phyloP scores from a whole-genome alignment of 2,329 filamentous ascomycete species.

The Botryotinia narcissicola region DNA sequence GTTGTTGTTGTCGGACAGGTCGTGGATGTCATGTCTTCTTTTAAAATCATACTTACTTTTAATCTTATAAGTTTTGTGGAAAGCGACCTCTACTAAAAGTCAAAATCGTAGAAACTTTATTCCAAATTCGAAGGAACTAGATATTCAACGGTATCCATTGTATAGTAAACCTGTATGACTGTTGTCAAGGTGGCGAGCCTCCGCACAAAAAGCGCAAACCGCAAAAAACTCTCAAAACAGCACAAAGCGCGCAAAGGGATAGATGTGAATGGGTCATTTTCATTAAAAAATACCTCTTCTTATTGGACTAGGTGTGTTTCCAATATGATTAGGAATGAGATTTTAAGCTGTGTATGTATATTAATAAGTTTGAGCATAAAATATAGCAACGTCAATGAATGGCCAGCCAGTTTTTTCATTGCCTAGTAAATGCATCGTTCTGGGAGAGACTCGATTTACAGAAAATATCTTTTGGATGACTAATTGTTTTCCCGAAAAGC shows the following conservation, averaged over 20 bases:
- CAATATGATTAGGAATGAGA: not conserved
- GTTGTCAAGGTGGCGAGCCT: not conserved
- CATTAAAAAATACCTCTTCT: not conserved
- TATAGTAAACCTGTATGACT: not conserved
- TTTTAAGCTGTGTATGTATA: not conserved
- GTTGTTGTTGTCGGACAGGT: not conserved
- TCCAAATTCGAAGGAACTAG: not conserved
- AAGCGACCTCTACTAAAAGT: constrained; percentile 9
- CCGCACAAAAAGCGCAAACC: constrained; percentile 16
- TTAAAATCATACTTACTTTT: not conserved
- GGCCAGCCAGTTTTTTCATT: not conserved
- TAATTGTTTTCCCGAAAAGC: no score
- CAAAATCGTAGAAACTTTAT: not conserved
- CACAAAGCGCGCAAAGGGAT: constrained; percentile 13
- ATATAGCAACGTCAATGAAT: not conserved
- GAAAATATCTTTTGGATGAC: no score
- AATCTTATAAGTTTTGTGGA: not conserved
- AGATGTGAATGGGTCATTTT: not conserved
- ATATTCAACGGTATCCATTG: not conserved
- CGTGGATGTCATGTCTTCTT: not conserved
- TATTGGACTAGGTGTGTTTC: not conserved
- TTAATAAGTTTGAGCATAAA: not conserved
- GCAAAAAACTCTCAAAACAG: constrained; percentile 4
- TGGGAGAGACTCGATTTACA: not conserved
- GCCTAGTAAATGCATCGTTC: not conserved